Percentiles rank a stretch among this genome's conserved stretches.
Conservation (phyloP, 2,329 filamentous ascomycete genomes). For the Hypoxylon sp. region DNA sequence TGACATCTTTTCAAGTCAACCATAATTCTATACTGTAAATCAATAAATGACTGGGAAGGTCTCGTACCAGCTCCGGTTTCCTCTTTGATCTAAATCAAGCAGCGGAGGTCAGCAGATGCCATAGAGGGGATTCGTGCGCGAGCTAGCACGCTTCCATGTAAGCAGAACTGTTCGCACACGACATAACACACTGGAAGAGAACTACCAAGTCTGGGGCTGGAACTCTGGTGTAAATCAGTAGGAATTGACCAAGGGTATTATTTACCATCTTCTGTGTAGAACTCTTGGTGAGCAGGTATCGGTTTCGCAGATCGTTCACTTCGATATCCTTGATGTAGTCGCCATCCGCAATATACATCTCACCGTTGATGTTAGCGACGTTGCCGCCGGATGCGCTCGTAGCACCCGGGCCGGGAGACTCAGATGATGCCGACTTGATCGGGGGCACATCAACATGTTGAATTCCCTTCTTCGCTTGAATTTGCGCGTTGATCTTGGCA, state of each 20-base stretch:
- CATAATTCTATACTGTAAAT: constrained; percentile 64
- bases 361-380: constrained; percentile 76
- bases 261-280: constrained; percentile 99
- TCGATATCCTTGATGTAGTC: constrained; percentile 99
- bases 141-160: constrained; percentile 77
- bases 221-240: constrained; percentile 72
- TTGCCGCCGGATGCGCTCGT: constrained; percentile 52
- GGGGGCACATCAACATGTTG: constrained; percentile 92
- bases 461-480: constrained; percentile 88
- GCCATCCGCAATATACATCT: constrained; percentile 94
- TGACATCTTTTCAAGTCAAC: constrained; percentile 90
- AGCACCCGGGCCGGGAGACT: constrained; percentile 57
- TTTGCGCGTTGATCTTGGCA: constrained; percentile 85
- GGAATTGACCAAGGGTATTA: constrained; percentile 74
- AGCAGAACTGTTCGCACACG: constrained; percentile 75
- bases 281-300: constrained; percentile 96
- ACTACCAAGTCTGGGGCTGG: constrained; percentile 55
- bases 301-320: constrained; percentile 96
- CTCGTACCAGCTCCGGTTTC: constrained; percentile 99
- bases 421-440: constrained; percentile 71
- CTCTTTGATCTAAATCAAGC: constrained; percentile 98
- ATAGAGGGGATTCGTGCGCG: constrained; percentile 73
- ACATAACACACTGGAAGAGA: constrained; percentile 55
- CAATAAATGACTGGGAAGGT: constrained; percentile 64
- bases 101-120: constrained; percentile 93